These are phyloP conservation scores for Lagenaria siceraria DNA, from an alignment of 306 rosid genomes.

Conservation along the genomic window DNA sequence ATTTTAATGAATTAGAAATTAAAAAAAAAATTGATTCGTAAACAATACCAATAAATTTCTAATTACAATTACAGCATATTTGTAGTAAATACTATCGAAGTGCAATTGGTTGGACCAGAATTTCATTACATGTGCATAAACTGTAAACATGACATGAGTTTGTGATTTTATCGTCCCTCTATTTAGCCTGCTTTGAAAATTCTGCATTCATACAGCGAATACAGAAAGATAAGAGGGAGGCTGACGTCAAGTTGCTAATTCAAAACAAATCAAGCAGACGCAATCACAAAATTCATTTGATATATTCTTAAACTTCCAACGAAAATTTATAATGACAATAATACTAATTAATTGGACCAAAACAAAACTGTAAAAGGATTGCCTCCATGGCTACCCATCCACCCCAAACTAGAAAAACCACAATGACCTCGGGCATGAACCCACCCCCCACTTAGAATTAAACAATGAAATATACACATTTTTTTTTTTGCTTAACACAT, in stretches of 20 bases:
- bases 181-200: too few species aligned
- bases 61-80: too few species aligned
- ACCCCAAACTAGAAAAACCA: conserved; percentile 18
- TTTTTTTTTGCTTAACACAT: conserved; percentile 12
- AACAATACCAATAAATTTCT: too few species aligned
- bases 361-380: conserved; percentile 16
- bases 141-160: too few species aligned
- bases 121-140: too few species aligned
- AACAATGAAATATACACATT: conserved; percentile 46
- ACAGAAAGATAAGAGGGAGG: background rate
- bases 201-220: background rate
- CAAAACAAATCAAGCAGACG: background rate
- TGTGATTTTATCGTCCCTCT: background rate
- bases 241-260: background rate
- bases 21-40: too few species aligned
- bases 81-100: too few species aligned
- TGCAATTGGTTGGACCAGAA: too few species aligned
- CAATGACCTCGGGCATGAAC: conserved; percentile 22
- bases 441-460: conserved; percentile 32
- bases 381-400: conserved; percentile 47
- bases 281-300: conserved; percentile 6
- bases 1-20: too few species aligned
- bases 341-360: conserved; percentile 10
- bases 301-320: conserved; percentile 7
- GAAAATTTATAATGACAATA: conserved; percentile 13